A percentile compares a stretch with the other conserved stretches of the same genome.
Evolutionary conservation across 2,329 filamentous ascomycete species (phyloP).

Genomic region (Phoma herbarum): DNA sequence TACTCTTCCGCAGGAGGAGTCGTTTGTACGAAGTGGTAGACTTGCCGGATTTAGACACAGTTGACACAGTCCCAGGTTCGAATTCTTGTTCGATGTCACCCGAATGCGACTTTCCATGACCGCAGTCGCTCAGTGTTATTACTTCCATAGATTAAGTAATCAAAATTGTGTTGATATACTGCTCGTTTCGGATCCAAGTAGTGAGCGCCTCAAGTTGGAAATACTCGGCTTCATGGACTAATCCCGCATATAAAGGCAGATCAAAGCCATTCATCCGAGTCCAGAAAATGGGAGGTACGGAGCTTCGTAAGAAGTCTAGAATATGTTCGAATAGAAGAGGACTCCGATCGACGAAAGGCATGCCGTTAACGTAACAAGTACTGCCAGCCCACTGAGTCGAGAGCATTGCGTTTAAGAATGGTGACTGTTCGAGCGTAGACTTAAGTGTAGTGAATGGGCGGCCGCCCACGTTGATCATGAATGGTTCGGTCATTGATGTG

Average conservation of each 20-base stretch:
- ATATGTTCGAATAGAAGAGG: conserved; percentile 17
- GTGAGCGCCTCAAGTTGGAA: conserved; percentile 16
- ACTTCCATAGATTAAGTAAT: conserved; percentile 16
- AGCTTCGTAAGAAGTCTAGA: conserved; percentile 16
- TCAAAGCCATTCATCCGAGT: conserved; percentile 15
- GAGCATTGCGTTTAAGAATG: conserved; percentile 8
- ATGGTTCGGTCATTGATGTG: conserved; percentile 13
- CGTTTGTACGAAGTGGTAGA: conserved; percentile 11
- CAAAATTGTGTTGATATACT: conserved; percentile 11
- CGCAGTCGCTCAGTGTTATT: conserved; percentile 10
- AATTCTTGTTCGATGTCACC: conserved; percentile 15
- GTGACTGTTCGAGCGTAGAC: conserved; percentile 18
- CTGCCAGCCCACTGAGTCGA: conserved; percentile 7
- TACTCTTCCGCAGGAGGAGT: conserved; percentile 12
- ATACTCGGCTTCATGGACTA: conserved; percentile 12
- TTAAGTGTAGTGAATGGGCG: conserved; percentile 14
- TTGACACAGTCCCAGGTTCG: conserved; percentile 16
- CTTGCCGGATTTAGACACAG: conserved; percentile 9
- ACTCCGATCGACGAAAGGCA: conserved; percentile 12
- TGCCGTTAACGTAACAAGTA: conserved; percentile 14
- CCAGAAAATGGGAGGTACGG: conserved; percentile 15
- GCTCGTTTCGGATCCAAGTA: conserved; percentile 11
- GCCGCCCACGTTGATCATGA: conserved; percentile 12
- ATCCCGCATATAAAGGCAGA: conserved; percentile 15
- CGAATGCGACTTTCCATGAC: conserved; percentile 11